Base-by-base conservation (phyloP, 371 early-diverging fungal genomes). In the Lichtheimia ornata region DNA sequence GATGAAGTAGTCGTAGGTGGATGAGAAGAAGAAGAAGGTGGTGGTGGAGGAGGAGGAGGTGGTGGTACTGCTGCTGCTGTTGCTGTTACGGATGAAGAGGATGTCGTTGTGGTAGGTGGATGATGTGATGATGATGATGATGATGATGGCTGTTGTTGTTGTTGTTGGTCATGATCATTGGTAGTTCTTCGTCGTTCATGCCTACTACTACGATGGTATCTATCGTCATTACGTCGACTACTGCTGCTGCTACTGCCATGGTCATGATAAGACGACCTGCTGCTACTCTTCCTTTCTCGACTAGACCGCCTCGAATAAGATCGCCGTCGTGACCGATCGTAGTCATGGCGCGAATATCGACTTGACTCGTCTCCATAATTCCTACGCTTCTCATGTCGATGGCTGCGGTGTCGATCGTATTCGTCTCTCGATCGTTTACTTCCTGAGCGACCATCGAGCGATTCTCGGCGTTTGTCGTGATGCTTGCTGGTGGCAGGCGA, bases 341-440 rank as follows among this genome's bases (percentile, higher is more conserved):
- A 61, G 24, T 55, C 56, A 56, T 43, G 54, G 24, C 54, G 62
- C 17, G 56, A 59, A 42, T 42, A 20, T 28, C 35, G 55, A 27
- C 52, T 24, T 27, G 54, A 54, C 17, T 54, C 54, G 44, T 64
- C 63, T 42, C 58, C 55, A 45, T 61, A 54, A 47, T 50, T 61
- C 7, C 62, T 41, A 4, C 62, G 62, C 55, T 61, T 64, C 17
- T 64, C 64, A 25, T 64, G 43, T 42, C 51, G 63, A 56, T 59
- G 58, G 30, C 64, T 30, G 9, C 53, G 30, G 18, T 53, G 53
- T 11, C 56, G 58, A 54, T 64, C 64, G 47, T 58, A 59, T 17
- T 64, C 64, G 49, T 64, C 64, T 50, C 64, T 64, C 20, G 59
- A 58, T 47, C 64, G 58, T 40, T 64, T 55, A 27, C 64, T 59